These are phyloP conservation scores for Bromus sterilis DNA, from an alignment of 176 grass and related monocot genomes.

Conservation along the genomic window DNA sequence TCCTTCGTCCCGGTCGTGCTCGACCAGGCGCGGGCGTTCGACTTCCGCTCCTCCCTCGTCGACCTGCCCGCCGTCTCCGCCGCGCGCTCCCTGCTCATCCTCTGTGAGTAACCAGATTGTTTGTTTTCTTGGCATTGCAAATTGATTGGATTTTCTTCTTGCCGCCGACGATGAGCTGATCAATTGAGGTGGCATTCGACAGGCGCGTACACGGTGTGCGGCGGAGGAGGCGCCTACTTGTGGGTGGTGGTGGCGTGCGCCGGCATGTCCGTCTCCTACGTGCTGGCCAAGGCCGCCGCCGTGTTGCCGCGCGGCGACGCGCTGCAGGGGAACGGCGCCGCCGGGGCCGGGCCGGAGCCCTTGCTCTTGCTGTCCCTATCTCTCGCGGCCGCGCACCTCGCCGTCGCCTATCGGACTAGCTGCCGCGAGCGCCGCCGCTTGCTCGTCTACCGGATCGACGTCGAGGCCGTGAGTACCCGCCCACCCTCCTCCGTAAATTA, in stretches of 20 bases:
- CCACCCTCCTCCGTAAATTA: neutral
- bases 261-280: slow-evolving; percentile 45
- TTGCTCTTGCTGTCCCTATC: slow-evolving; percentile 61
- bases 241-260: slow-evolving; percentile 38
- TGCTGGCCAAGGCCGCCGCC: slow-evolving; percentile 41
- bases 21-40: slow-evolving; percentile 39
- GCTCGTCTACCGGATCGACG: slow-evolving; percentile 85
- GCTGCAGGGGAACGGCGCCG: neutral
- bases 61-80: slow-evolving; percentile 68
- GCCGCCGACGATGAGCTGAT: neutral
- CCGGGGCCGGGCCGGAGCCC: slow-evolving; percentile 18
- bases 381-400: slow-evolving; percentile 72
- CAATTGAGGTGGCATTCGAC: neutral
- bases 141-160: neutral
- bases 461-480: slow-evolving; percentile 59
- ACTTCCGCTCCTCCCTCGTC: slow-evolving; percentile 59
- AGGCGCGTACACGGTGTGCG: slow-evolving; percentile 57
- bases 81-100: slow-evolving; percentile 55
- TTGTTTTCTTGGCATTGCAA: neutral
- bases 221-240: slow-evolving; percentile 51
- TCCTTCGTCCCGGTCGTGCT: neutral
- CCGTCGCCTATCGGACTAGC: slow-evolving; percentile 74
- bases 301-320: slow-evolving; percentile 14
- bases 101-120: slow-evolving; percentile 41
- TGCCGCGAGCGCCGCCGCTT: slow-evolving; percentile 76